These are phyloP conservation scores for Fusarium oligoseptatum DNA, from an alignment of 2,329 filamentous ascomycete genomes.

Conservation along the genomic window DNA sequence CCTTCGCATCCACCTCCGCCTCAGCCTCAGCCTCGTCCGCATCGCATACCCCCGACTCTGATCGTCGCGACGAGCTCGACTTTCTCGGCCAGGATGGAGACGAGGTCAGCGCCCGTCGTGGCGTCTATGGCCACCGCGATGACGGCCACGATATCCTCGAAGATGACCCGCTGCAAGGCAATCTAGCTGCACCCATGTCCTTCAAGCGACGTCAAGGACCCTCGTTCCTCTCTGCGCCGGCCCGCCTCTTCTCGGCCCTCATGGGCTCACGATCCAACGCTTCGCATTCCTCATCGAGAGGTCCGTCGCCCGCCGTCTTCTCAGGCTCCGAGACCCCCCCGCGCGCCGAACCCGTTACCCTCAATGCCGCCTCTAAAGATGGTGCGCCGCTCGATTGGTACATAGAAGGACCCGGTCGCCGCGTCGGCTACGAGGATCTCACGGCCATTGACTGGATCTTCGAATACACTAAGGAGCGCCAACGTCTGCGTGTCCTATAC, in stretches of 20 bases:
- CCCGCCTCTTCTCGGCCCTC: conserved; percentile 63
- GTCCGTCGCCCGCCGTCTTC: conserved; percentile 36
- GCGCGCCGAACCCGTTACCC: conserved; percentile 21
- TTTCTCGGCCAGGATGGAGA: conserved; percentile 54
- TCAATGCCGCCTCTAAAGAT: conserved; percentile 57
- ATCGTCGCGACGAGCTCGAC: conserved; percentile 63
- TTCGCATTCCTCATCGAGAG: conserved; percentile 29
- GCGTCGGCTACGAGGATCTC: conserved; percentile 95
- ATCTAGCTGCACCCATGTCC: conserved; percentile 68
- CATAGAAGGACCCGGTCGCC: conserved; percentile 85
- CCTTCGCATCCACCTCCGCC: conserved; percentile 52
- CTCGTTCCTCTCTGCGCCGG: conserved; percentile 60
- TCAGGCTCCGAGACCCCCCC: conserved; percentile 25
- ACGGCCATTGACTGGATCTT: conserved; percentile 99
- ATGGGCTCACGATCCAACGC: conserved; percentile 46
- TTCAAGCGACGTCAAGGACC: conserved; percentile 79
- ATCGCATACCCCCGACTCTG: conserved; percentile 49
- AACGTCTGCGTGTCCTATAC: conserved; percentile 83
- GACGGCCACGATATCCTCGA: conserved; percentile 57
- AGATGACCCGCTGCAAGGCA: conserved; percentile 68
- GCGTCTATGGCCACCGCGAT: conserved; percentile 16
- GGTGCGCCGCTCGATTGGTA: conserved; percentile 81
- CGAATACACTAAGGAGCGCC: conserved; percentile 96
- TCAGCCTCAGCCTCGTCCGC: conserved; percentile 43
- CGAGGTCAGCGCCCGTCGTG: conserved; percentile 36